Evolutionary conservation across 2,329 filamentous ascomycete species (phyloP).

Genomic region (Elsinoe australis): DNA sequence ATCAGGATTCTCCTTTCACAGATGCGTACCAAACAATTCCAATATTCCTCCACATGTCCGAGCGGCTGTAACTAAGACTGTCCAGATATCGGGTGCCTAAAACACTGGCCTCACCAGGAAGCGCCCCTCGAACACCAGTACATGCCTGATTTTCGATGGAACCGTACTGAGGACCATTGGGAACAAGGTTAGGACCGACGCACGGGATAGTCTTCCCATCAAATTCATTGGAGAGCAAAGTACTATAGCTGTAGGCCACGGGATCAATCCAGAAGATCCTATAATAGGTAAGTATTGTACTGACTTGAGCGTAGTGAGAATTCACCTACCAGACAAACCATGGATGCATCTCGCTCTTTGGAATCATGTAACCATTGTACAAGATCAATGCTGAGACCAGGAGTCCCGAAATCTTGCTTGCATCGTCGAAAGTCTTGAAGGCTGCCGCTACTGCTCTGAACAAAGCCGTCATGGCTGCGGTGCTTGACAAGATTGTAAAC

Average conservation of each 20-base stretch:
- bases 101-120: conserved; percentile 47
- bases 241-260: conserved; percentile 28
- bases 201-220: conserved; percentile 52
- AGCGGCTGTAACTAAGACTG: conserved; percentile 43
- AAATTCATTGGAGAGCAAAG: conserved; percentile 47
- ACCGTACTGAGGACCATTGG: conserved; percentile 34
- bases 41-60: conserved; percentile 50
- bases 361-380: conserved; percentile 36
- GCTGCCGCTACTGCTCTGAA: conserved; percentile 38
- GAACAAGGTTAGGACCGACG: conserved; percentile 37
- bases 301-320: too few relatives aligned
- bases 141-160: conserved; percentile 30
- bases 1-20: too few relatives aligned
- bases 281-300: too few relatives aligned
- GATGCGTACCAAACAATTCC: conserved; percentile 63
- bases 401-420: conserved; percentile 28
- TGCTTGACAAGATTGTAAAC: conserved; percentile 41
- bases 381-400: conserved; percentile 25
- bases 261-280: conserved; percentile 54
- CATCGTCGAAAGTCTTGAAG: conserved; percentile 27
- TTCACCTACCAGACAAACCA: conserved; percentile 35
- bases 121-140: conserved; percentile 49
- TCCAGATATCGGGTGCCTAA: conserved; percentile 55
- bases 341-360: conserved; percentile 42
- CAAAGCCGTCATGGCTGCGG: conserved; percentile 39